Base-by-base conservation (phyloP, 176 grass and related monocot species). In the Bromus sterilis region DNA sequence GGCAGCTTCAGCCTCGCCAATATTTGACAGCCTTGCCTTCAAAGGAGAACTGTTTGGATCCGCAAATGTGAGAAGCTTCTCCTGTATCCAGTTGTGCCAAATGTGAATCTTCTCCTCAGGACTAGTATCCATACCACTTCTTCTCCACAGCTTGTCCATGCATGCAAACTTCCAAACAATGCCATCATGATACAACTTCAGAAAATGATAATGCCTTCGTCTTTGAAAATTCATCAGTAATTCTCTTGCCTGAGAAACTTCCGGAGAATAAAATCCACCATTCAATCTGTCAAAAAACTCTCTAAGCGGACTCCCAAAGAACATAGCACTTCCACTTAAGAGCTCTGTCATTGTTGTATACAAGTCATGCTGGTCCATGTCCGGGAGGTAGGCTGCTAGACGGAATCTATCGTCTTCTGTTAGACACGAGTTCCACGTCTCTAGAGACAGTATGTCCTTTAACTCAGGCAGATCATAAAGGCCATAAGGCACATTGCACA, bases 401-500 rank as follows among this genome's bases (percentile, higher is more conserved):
- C 8, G 39, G 61, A 93, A 84, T 85, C 93, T 91, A 76, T 95
- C 93, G 20, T 91, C 88, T 86, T 95, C 93, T 4, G 82, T 88
- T 82, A 98, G 94, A 86, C 80, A 86, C 56, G 35, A 86, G 77
- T 93, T 98, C 96, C 96, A 98, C 1, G 68, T 79, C 37, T 98
- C 96, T 65, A 98, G 77, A 74, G 95, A 95, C 62, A 98, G 79
- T 51, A 93, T 13, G 30, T 80, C 86, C 31, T 84, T 88, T 82
- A 95, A 66, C 77, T 80, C 84, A 82, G 56, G 67, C 10, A 98
- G 79, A 65, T 93, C 90, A 77, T 93, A 98, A 58, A 95, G 79
- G 59, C 68, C 95, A 77, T 98, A 98, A 14, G 95, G 95, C 55
- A 95, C 41, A 86, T 76, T 93, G 67, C 88, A 98, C 24, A 83